Conservation (phyloP, 2,329 filamentous ascomycete species). For the Aschersonia sp. region DNA sequence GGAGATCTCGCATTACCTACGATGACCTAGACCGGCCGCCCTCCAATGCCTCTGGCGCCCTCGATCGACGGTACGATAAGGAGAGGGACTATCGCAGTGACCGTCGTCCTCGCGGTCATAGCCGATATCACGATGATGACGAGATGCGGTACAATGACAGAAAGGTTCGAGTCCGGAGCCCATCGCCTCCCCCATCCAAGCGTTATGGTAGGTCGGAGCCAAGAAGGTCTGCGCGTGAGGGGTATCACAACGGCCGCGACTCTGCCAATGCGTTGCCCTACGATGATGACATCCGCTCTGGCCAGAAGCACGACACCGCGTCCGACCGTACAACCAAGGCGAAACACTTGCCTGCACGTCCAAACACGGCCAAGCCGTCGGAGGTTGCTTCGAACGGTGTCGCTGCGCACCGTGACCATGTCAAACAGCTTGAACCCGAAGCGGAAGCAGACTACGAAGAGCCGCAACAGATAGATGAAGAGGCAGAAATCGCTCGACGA, state of each 20-base stretch:
- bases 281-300: constrained; percentile 1
- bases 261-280: constrained; percentile 3
- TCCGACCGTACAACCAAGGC: constrained; percentile 48
- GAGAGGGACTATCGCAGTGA: constrained; percentile 17
- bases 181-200: constrained; percentile 29
- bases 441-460: constrained; percentile 33
- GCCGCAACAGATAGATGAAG: constrained; percentile 58
- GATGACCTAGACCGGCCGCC: constrained; percentile 41
- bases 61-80: constrained; percentile 2
- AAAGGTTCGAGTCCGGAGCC: constrained; percentile 38
- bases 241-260: constrained; percentile 4
- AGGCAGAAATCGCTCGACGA: constrained; percentile 70
- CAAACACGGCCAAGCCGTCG: constrained; percentile 53
- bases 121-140: constrained; percentile 20
- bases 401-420: constrained; percentile 6
- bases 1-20: constrained; percentile 34
- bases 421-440: constrained; percentile 12
- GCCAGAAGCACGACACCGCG: constrained; percentile 38
- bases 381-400: constrained; percentile 23
- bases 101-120: constrained; percentile 14
- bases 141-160: constrained; percentile 27
- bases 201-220: constrained; percentile 21
- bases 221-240: constrained; percentile 17
- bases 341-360: constrained; percentile 42
- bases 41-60: constrained; percentile 11